Evolutionary conservation across 768 basidiomycete species (phyloP), one percentile per base, ranked within the genome.

Genomic region (Trametes cubensis): DNA sequence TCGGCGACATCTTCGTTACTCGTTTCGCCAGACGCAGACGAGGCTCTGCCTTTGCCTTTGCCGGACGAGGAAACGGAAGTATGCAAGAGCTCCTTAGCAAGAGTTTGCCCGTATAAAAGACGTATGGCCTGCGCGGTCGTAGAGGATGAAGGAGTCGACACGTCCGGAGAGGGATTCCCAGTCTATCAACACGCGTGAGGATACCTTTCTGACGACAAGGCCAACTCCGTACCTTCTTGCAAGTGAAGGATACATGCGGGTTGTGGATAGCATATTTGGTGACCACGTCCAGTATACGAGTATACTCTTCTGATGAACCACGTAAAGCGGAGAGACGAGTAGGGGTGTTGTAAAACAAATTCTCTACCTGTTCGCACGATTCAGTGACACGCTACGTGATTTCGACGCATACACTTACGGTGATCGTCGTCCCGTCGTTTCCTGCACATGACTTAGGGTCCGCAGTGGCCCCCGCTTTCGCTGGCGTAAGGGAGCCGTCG

Each of bases 201-300:
- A 21, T 4, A 26, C 23, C 41, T 20, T 5, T 48, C 34, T 14
- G 28, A 45, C 44, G 44, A 15, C 25, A 53, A 45, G 11, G 44
- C 26, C 14, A 49, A 46, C 18, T 17, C 55, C 68, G 48, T 49
- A 89, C 94, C 84, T 98, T 98, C 74, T 92, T 95, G 81, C 95
- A 98, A 0, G 86, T 80, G 76, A 98, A 96, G 0, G 94, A 83
- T 3, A 95, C 85, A 13, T 82, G 84, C 0, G 96, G 85, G 71
- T 99, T 98, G 72, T 99, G 97, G 11, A 95, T 81, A 0, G 97
- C 94, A 71, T 99, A 99, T 63, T 89, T 91, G 2, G 92, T 92
- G 26, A 98, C 80, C 11, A 98, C 92, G 64, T 96, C 93, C 2
- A 98, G 80, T 45, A 98, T 94, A 38, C 92, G 84, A 5, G 86